Conservation (phyloP, 2,329 filamentous ascomycete genomes). For the Monilinia polystroma region DNA sequence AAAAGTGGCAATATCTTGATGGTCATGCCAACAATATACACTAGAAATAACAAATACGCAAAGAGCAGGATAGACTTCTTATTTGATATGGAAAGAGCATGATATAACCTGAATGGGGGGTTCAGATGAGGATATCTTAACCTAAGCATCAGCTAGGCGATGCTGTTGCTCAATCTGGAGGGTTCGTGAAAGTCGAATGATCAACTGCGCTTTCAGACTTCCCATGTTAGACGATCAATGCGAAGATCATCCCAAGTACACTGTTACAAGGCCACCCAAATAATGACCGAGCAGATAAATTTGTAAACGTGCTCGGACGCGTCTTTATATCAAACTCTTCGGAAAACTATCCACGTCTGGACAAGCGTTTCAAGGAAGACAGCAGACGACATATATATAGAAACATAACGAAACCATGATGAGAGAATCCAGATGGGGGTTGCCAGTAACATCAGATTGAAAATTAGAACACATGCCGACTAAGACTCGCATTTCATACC, state of each 20-base stretch:
- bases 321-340: neutral
- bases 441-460: neutral
- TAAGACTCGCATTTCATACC: slow-evolving; percentile 6
- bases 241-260: slow-evolving; percentile 1
- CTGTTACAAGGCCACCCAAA: neutral
- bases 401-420: neutral
- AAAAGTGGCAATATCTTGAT: neutral
- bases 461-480: neutral
- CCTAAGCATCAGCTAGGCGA: neutral
- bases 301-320: neutral
- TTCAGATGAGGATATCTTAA: neutral
- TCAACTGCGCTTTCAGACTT: neutral
- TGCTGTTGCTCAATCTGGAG: neutral
- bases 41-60: neutral
- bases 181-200: neutral
- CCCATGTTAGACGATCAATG: neutral
- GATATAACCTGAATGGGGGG: no score
- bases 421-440: neutral
- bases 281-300: neutral
- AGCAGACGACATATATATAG: neutral
- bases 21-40: neutral
- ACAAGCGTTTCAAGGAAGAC: neutral
- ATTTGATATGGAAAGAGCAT: neutral
- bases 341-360: neutral
- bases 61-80: neutral